These are phyloP conservation scores for Glycine soja DNA, from an alignment of 306 rosid genomes.

Conservation along the genomic window DNA sequence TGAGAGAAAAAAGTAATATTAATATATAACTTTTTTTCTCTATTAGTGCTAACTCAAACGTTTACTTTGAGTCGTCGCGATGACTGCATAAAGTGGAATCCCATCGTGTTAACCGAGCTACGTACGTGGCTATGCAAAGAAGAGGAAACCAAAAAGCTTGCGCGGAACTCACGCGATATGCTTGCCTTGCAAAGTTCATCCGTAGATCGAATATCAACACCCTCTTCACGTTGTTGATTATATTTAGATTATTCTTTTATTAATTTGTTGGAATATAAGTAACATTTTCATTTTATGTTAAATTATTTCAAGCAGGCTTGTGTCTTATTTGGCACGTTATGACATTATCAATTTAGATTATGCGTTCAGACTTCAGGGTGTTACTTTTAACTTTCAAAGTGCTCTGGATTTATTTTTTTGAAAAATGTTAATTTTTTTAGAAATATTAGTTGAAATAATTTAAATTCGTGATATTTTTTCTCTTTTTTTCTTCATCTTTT, in stretches of 20 bases:
- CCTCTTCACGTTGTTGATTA: not conserved
- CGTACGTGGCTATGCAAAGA: not conserved
- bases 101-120: not conserved
- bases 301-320: not conserved
- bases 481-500: no score
- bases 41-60: not conserved
- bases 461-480: no score
- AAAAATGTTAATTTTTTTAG: no score
- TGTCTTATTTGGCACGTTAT: not conserved
- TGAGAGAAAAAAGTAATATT: no score
- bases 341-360: no score
- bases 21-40: no score
- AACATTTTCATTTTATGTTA: not conserved
- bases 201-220: not conserved
- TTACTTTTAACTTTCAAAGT: no score
- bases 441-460: no score
- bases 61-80: constrained; percentile 4
- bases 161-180: not conserved
- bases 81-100: not conserved
- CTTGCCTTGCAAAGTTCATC: not conserved
- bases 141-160: not conserved
- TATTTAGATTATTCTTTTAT: not conserved
- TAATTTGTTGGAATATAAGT: not conserved
- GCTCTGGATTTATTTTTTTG: no score
- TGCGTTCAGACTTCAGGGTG: no score